phyloP scores from a whole-genome alignment of 148 eudicot species.

The Cornus florida region DNA sequence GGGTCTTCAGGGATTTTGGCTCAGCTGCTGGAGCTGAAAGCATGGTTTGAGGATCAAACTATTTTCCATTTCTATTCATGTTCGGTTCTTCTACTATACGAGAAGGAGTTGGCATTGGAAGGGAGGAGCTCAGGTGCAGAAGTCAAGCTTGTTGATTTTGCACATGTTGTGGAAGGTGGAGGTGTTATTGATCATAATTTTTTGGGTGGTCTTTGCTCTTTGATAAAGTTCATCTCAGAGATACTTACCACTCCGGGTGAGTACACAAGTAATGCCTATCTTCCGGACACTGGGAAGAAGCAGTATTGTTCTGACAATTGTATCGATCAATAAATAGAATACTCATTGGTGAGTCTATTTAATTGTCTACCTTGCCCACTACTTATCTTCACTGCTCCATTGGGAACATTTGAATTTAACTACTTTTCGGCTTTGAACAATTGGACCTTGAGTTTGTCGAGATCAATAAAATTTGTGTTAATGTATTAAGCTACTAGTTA shows the following conservation, averaged over 20 bases:
- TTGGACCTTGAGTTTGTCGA: no score
- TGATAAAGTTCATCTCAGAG: conserved; percentile 80
- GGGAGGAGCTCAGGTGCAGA: conserved; percentile 41
- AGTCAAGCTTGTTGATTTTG: conserved; percentile 88
- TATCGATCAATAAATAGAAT: no score
- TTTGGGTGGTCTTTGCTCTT: conserved; percentile 88
- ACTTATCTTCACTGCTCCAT: no score
- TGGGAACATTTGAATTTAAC: no score
- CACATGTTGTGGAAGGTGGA: conserved; percentile 72
- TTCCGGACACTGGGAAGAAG: no score
- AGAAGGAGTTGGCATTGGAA: conserved; percentile 41
- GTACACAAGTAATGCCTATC: background rate
- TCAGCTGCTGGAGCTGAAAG: conserved; percentile 72
- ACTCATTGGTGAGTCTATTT: no score
- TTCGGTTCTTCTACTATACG: conserved; percentile 64
- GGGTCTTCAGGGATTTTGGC: conserved; percentile 74
- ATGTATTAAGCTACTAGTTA: no score
- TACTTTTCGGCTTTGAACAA: no score
- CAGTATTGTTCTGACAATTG: no score
- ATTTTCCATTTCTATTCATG: conserved; percentile 66
- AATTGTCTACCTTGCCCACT: no score
- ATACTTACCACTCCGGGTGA: conserved; percentile 21
- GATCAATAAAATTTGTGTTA: no score
- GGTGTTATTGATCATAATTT: conserved; percentile 92
- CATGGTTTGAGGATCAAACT: conserved; percentile 96